Evolutionary conservation across 176 grass and related monocot species (phyloP).

Genomic region (Carex cristatella): DNA sequence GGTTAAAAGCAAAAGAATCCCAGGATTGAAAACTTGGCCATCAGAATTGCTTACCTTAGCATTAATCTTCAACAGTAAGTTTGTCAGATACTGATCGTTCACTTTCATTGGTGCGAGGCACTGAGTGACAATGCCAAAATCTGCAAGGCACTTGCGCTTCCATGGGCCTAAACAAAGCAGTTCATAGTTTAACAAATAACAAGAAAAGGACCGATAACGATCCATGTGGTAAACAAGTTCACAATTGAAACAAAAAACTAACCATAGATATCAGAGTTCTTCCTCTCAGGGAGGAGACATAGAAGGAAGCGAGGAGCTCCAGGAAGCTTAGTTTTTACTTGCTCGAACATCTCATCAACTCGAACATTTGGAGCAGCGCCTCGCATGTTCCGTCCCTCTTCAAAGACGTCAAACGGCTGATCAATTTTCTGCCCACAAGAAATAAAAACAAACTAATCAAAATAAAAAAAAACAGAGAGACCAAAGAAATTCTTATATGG

Average conservation of each 20-base stretch:
- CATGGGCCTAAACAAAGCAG: slow-evolving; percentile 62
- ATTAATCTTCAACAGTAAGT: slow-evolving; percentile 84
- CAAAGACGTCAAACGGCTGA: slow-evolving; percentile 46
- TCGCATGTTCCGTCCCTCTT: slow-evolving; percentile 50
- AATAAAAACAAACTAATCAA: neutral
- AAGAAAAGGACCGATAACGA: neutral
- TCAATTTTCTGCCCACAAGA: slow-evolving; percentile 41
- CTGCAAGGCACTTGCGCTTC: slow-evolving; percentile 82
- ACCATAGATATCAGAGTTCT: slow-evolving; percentile 97
- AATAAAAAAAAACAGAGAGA: neutral
- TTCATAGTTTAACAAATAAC: neutral
- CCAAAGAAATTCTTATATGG: neutral
- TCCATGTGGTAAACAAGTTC: neutral
- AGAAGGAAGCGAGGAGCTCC: slow-evolving; percentile 64
- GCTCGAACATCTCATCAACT: slow-evolving; percentile 70
- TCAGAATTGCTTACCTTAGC: slow-evolving; percentile 46
- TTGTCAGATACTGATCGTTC: slow-evolving; percentile 90
- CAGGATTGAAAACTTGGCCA: neutral
- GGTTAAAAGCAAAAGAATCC: neutral
- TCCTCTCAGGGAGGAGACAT: slow-evolving; percentile 77
- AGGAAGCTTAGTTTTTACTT: slow-evolving; percentile 55
- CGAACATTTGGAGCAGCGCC: slow-evolving; percentile 40
- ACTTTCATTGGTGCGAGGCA: slow-evolving; percentile 77
- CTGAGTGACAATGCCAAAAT: slow-evolving; percentile 91
- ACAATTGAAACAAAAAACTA: slow-evolving; percentile 12